Evolutionary conservation across 169 alveolate genomes (phyloP).

Genomic region (Babesia sp.): DNA sequence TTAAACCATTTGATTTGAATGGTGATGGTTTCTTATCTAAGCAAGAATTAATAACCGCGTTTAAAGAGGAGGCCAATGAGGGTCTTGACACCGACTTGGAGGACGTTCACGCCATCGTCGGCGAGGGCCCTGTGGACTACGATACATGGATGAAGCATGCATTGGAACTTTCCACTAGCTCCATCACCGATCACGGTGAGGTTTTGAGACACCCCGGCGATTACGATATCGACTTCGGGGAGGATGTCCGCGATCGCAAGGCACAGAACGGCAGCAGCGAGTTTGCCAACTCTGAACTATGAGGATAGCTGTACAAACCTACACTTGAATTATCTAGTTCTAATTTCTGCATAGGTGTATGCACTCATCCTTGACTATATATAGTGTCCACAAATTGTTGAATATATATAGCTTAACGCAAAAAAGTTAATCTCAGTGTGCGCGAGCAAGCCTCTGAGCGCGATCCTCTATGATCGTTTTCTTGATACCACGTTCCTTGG

Average conservation of each 20-base stretch:
- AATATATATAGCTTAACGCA: slow-evolving; percentile 6
- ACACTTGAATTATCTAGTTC: too few species aligned
- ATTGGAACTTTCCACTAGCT: slow-evolving; percentile 64
- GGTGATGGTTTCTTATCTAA: slow-evolving; percentile 71
- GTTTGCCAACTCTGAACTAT: slow-evolving; percentile 16
- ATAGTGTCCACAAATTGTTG: background rate
- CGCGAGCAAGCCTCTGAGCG: slow-evolving; percentile 78
- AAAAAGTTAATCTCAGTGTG: slow-evolving; percentile 28
- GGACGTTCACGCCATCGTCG: slow-evolving; percentile 59
- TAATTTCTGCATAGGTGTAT: background rate
- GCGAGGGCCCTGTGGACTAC: slow-evolving; percentile 40
- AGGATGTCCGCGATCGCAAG: slow-evolving; percentile 43
- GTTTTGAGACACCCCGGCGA: slow-evolving; percentile 71
- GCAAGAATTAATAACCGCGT: slow-evolving; percentile 69
- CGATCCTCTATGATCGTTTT: slow-evolving; percentile 88
- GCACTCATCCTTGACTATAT: too few species aligned
- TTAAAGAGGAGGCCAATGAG: slow-evolving; percentile 68
- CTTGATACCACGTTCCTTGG: slow-evolving; percentile 92
- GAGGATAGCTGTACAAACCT: too few species aligned
- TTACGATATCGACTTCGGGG: slow-evolving; percentile 67
- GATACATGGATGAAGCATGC: slow-evolving; percentile 75
- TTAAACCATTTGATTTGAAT: slow-evolving; percentile 73
- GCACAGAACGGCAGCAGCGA: slow-evolving; percentile 3
- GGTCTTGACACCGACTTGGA: slow-evolving; percentile 64
- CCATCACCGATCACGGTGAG: slow-evolving; percentile 78